phyloP scores from a whole-genome alignment of 129 eudicot genomes.

The Glebionis coronaria region DNA sequence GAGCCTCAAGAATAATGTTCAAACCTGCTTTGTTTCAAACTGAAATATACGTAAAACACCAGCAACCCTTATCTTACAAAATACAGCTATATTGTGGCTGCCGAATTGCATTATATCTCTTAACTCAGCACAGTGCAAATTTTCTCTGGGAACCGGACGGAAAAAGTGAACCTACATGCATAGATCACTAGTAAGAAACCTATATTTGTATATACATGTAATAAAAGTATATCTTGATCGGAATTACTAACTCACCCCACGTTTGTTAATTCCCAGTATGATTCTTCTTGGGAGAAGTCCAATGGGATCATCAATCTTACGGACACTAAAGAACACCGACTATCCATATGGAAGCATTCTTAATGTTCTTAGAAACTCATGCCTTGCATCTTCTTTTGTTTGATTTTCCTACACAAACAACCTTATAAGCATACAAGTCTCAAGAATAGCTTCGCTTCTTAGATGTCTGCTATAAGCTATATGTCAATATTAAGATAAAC shows the following conservation, averaged over 20 bases:
- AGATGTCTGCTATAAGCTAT: background rate
- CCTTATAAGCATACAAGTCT: slow-evolving; percentile 9
- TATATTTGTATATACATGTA: background rate
- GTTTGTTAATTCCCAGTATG: slow-evolving; percentile 90
- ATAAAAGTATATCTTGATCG: background rate
- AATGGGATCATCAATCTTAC: slow-evolving; percentile 98
- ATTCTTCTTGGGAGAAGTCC: slow-evolving; percentile 92
- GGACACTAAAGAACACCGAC: slow-evolving; percentile 93
- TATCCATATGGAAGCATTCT: slow-evolving; percentile 91
- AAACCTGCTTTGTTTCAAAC: slow-evolving; percentile 96
- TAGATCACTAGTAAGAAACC: slow-evolving; percentile 9
- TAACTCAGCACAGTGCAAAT: slow-evolving; percentile 92
- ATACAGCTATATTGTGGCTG: slow-evolving; percentile 96
- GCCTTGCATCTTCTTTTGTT: slow-evolving; percentile 95
- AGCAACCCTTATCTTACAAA: slow-evolving; percentile 98
- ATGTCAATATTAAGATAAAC: background rate
- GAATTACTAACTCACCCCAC: slow-evolving; percentile 65
- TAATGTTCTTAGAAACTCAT: slow-evolving; percentile 76
- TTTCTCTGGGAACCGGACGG: slow-evolving; percentile 97
- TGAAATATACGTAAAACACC: slow-evolving; percentile 97
- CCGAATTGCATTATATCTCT: slow-evolving; percentile 99
- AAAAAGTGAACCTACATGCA: slow-evolving; percentile 97
- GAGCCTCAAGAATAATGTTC: background rate
- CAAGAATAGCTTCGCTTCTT: background rate
- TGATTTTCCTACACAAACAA: slow-evolving; percentile 64